Conservation (phyloP, 2,329 filamentous ascomycete species). For the Fusarium denticulatum region DNA sequence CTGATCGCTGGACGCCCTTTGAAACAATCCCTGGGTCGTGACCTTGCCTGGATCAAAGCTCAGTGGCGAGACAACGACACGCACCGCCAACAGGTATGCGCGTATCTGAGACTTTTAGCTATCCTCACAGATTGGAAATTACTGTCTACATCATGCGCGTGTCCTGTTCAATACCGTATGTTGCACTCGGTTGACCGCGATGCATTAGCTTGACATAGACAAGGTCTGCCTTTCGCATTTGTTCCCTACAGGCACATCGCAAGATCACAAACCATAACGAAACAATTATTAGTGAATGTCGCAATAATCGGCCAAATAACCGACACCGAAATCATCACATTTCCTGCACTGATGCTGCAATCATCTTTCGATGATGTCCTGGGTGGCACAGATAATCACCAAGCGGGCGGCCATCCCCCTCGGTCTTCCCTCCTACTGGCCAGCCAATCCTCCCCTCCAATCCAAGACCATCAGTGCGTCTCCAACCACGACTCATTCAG, state of each 20-base stretch:
- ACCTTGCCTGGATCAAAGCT: not conserved
- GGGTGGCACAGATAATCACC: not conserved
- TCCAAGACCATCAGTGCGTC: not conserved
- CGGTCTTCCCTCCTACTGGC: slow-evolving; percentile 32
- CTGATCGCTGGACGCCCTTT: too few species aligned
- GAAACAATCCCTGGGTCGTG: not conserved
- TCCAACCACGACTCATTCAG: not conserved
- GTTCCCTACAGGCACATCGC: fast-evolving
- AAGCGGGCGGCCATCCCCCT: not conserved
- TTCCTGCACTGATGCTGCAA: not conserved
- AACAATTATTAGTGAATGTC: fast-evolving
- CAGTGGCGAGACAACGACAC: not conserved
- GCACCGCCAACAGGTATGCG: fast-evolving
- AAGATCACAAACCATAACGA: too few species aligned
- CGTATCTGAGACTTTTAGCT: not conserved
- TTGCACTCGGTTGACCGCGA: fast-evolving
- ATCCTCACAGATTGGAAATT: too few species aligned
- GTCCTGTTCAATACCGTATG: too few species aligned
- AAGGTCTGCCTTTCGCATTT: not conserved
- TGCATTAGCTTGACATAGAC: not conserved
- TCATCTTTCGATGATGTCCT: not conserved
- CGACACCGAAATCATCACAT: too few species aligned
- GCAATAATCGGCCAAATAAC: not conserved
- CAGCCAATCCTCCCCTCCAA: not conserved
- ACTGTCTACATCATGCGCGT: too few species aligned